Evolutionary conservation across 1,284 basidiomycete species (phyloP), one percentile per base, ranked within the genome.

Genomic region (Microbotryum lychnidis-dioicae): DNA sequence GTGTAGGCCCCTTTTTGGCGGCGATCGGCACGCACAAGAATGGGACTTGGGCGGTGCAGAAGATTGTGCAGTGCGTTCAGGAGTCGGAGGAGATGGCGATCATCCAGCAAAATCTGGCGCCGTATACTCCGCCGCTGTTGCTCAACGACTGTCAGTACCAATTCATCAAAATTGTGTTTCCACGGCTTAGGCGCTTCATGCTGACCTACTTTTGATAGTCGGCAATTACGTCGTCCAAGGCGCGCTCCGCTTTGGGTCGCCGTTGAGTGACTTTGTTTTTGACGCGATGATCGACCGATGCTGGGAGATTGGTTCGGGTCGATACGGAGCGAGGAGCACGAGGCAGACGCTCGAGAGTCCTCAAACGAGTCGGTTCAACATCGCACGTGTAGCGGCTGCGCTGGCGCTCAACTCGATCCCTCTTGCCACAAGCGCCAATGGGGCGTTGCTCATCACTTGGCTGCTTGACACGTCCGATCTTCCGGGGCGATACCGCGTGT

Each of bases 11-110:
- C 57, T 89, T 96, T 75, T 80, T 99, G 27, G 96, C 94, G 29
- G 91, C 91, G 82, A 96, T 97, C 68, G 96, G 96, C 1, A 92
- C 94, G 56, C 96, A 99, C 80, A 98, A 98, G 80, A 98, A 98
- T 71, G 96, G 96, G 47, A 99, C 96, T 0, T 98, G 96, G 96
- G 94, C 96, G 1, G 94, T 93, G 3, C 96, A 98, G 76, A 96
- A 96, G 68, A 94, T 97, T 73, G 97, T 98, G 68, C 93, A 97
- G 77, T 94, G 91, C 69, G 88, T 93, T 50, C 83, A 85, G 58
- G 86, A 83, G n/a, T 84, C 87, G 7, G 91, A 96, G 64, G 96
- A 98, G 75, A 82, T 91, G 60, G 80, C 80, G 4, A 77, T 97
- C 45, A 86, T 99, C 71, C 84, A 87, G 50, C 84, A 87, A 73